Evolutionary conservation across 306 rosid genomes (phyloP).

Genomic region (Casuarina cunninghamiana): DNA sequence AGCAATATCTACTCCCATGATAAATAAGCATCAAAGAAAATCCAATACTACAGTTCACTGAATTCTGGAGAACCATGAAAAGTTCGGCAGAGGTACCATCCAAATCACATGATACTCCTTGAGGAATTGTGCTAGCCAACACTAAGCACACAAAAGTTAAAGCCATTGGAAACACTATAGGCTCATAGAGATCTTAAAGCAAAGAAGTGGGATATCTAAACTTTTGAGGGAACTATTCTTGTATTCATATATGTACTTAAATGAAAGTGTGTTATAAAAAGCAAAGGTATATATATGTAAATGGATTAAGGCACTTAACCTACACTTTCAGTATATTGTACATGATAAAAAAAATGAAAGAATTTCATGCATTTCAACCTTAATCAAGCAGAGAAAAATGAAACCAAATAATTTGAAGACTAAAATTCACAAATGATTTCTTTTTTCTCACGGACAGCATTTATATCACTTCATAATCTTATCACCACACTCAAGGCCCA

Average conservation of each 20-base stretch:
- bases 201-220: neutral
- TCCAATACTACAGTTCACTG: neutral
- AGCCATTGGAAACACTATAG: neutral
- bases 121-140: neutral
- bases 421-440: neutral
- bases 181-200: neutral
- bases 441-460: neutral
- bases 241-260: neutral
- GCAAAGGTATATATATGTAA: neutral
- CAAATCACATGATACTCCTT: neutral
- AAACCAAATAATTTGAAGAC: neutral
- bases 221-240: neutral
- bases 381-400: neutral
- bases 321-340: neutral
- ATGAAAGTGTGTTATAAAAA: neutral
- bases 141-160: neutral
- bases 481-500: neutral
- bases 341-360: neutral
- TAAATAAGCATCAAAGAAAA: neutral
- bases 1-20: conserved; percentile 6
- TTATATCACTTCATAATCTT: neutral
- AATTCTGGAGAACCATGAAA: neutral
- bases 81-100: neutral
- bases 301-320: neutral
- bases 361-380: neutral